These are phyloP conservation scores for Thalia dealbata DNA, from an alignment of 176 grass and related monocot genomes.

Conservation along the genomic window DNA sequence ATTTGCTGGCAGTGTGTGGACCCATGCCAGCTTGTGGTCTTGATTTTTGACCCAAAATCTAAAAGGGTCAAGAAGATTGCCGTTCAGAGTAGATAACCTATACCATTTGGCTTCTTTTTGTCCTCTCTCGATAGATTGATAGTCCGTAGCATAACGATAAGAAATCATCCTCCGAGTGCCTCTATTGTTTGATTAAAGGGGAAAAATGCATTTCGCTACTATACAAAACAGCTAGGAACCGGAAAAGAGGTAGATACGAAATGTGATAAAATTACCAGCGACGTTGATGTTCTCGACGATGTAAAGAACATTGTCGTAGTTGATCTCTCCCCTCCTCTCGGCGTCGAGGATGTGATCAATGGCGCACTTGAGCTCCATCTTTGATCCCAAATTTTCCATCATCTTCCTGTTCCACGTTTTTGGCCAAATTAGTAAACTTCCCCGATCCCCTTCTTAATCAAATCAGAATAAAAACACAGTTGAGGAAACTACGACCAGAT, in stretches of 20 bases:
- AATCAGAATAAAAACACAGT: background rate
- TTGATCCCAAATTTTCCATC: slow-evolving; percentile 23
- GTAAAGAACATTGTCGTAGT: slow-evolving; percentile 48
- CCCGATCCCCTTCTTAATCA: background rate
- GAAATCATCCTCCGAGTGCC: too few relatives aligned
- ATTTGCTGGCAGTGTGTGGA: background rate
- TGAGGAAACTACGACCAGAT: background rate
- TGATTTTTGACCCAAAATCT: background rate
- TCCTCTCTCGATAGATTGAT: background rate
- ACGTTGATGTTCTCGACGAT: slow-evolving; percentile 47
- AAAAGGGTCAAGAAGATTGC: background rate
- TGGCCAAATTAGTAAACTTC: background rate
- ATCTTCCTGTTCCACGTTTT: slow-evolving; percentile 19
- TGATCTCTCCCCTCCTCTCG: slow-evolving; percentile 41
- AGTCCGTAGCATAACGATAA: too few relatives aligned
- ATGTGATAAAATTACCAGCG: slow-evolving; percentile 24
- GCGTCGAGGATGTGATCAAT: slow-evolving; percentile 48
- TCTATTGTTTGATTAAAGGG: background rate
- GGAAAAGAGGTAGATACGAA: background rate
- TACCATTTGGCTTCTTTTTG: background rate
- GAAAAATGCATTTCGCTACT: background rate
- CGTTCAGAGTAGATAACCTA: background rate
- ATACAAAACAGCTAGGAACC: background rate
- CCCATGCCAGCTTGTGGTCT: background rate
- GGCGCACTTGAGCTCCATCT: slow-evolving; percentile 33